A percentile compares a stretch with the other conserved stretches of the same genome.
phyloP scores from a whole-genome alignment of 495 filamentous ascomycete genomes.

The Trichodelitschia bisporula region DNA sequence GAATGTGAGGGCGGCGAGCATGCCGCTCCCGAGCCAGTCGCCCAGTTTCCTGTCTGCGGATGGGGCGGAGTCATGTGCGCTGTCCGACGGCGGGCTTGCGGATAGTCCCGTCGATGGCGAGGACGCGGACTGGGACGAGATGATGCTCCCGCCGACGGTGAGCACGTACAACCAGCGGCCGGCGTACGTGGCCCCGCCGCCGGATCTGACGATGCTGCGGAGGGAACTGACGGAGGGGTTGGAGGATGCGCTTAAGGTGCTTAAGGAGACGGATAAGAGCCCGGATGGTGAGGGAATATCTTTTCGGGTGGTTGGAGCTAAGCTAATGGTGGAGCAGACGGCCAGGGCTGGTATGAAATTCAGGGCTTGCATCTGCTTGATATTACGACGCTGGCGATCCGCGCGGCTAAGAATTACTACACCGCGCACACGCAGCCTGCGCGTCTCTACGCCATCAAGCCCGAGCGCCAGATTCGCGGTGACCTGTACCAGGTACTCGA shows the following conservation, averaged over 20 bases:
- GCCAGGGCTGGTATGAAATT: constrained; percentile 52
- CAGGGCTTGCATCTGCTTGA: constrained; percentile 83
- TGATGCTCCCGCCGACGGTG: constrained; percentile 82
- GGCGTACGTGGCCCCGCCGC: constrained; percentile 67
- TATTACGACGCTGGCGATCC: constrained; percentile 76
- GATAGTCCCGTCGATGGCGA: constrained; percentile 35
- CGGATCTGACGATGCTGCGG: constrained; percentile 52
- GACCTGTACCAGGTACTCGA: constrained; percentile 74
- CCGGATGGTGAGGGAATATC: constrained; percentile 3
- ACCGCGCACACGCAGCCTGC: constrained; percentile 63
- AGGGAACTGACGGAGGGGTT: constrained; percentile 46
- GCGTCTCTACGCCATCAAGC: constrained; percentile 60
- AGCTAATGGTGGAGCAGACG: too few relatives aligned
- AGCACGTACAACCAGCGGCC: constrained; percentile 85
- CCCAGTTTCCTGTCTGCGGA: neutral
- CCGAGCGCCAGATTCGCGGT: constrained; percentile 52
- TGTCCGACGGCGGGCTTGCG: constrained; percentile 9
- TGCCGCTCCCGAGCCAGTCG: neutral
- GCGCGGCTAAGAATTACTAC: constrained; percentile 87
- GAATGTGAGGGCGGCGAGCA: neutral
- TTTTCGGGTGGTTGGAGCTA: too few relatives aligned
- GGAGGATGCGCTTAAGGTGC: constrained; percentile 33
- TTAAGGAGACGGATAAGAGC: constrained; percentile 20
- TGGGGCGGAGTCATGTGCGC: neutral
- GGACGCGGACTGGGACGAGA: constrained; percentile 25